phyloP scores from a whole-genome alignment of 2,329 filamentous ascomycete genomes.

The Arachnomyces sp. region DNA sequence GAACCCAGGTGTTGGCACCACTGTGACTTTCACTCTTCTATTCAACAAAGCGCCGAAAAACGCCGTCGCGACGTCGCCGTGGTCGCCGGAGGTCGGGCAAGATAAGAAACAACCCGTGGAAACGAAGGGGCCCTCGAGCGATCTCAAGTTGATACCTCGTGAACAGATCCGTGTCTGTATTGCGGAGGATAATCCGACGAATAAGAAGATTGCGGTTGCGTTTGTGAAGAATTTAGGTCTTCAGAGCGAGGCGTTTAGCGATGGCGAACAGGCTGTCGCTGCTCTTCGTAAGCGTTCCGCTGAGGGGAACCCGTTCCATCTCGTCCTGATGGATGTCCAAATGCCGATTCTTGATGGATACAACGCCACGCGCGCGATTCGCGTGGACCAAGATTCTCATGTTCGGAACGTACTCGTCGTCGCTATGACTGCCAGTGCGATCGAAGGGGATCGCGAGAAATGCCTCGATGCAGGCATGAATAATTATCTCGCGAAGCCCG shows the following conservation, averaged over 20 bases:
- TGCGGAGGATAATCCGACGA: slow-evolving; percentile 91
- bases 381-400: slow-evolving; percentile 64
- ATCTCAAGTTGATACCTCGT: slow-evolving; percentile 65
- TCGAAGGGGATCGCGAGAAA: slow-evolving; percentile 89
- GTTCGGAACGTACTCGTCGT: slow-evolving; percentile 85
- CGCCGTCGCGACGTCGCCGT: slow-evolving; percentile 49
- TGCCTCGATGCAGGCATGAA: slow-evolving; percentile 97
- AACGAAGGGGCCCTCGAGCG: slow-evolving; percentile 43
- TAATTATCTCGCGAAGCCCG: slow-evolving; percentile 91
- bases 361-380: slow-evolving; percentile 75
- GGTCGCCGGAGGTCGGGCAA: slow-evolving; percentile 39
- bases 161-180: slow-evolving; percentile 81
- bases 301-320: slow-evolving; percentile 71
- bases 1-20: slow-evolving; percentile 52
- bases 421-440: slow-evolving; percentile 92
- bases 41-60: slow-evolving; percentile 70
- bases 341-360: slow-evolving; percentile 94
- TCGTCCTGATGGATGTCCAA: slow-evolving; percentile 92
- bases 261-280: slow-evolving; percentile 80
- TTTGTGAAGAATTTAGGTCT: slow-evolving; percentile 83
- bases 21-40: slow-evolving; percentile 68
- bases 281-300: slow-evolving; percentile 65
- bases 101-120: slow-evolving; percentile 35
- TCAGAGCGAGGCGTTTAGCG: slow-evolving; percentile 78
- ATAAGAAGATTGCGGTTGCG: slow-evolving; percentile 86